Evolutionary conservation across 2,329 filamentous ascomycete species (phyloP).

Genomic region (Fusarium pseudocircinatum): DNA sequence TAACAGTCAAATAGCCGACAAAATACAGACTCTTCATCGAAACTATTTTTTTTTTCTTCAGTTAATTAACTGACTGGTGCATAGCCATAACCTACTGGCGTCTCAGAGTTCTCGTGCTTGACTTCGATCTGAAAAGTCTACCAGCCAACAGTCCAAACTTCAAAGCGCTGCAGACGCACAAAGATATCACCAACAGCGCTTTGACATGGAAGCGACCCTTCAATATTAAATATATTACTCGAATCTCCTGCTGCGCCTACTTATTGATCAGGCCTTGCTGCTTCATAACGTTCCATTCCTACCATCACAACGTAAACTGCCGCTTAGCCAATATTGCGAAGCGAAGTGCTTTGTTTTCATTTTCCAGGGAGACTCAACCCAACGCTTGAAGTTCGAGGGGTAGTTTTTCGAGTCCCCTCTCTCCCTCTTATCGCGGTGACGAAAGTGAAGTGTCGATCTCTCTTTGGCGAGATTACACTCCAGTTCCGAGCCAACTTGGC

Average conservation of each 20-base stretch:
- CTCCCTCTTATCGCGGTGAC: constrained; percentile 11
- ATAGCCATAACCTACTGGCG: background rate
- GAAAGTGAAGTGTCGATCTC: constrained; percentile 20
- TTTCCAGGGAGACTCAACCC: background rate
- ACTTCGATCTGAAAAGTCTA: background rate
- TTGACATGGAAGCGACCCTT: background rate
- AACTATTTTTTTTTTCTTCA: background rate
- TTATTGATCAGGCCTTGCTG: background rate
- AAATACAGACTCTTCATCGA: background rate
- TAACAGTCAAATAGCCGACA: background rate
- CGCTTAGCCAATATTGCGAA: background rate
- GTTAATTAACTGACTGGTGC: no score
- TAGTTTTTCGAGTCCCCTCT: background rate
- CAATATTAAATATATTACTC: background rate
- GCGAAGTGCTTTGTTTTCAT: background rate
- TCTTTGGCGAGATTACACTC: constrained; percentile 13
- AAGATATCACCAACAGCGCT: background rate
- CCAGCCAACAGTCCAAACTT: background rate
- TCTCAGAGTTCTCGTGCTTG: background rate
- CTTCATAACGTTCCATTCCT: background rate
- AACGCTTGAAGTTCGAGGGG: background rate
- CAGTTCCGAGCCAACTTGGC: constrained; percentile 4
- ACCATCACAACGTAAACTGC: background rate
- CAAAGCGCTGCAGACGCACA: background rate
- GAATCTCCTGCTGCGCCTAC: background rate